Base-by-base conservation (phyloP, 1,139 yeast genomes). In the Geotrichum aggregatum region DNA sequence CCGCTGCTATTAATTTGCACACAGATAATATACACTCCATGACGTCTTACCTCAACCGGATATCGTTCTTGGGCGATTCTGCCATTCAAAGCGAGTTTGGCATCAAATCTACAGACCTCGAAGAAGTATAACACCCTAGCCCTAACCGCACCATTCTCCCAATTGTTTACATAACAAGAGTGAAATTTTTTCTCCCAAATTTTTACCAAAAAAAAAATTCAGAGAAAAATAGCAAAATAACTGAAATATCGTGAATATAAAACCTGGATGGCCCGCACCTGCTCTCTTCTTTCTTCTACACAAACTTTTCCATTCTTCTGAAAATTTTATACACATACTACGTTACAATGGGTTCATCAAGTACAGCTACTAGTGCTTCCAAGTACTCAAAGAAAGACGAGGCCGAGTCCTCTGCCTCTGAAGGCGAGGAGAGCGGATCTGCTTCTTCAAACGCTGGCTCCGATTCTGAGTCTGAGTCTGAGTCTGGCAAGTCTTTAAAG, bases 321-420 rank as follows among this genome's bases (percentile, higher is more conserved):
- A 46, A 22, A n/a, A 33, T 28, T 40, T 46, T 16, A 31, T 14
- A 33, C 22, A 28, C 21, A 31, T 41, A 21, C 30, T 34, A 22
- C 26, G n/a, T 21, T 7, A 36, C 50, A 40, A 49, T 44, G 50
- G 59, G 61, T 24, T 55, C 60, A 34, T 56, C 58, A 49, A 57
- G 59, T 48, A 64, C 59, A 39, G 60, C 58, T 52, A n/a, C n/a
- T n/a, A n/a, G n/a, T n/a, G 59, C 60, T 55, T 62, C 61, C 62
- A 63, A 57, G 57, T 59, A 46, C 49, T 57, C 33, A 50, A 59
- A 56, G 58, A 62, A 66, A 49, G 60, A 58, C 26, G 56, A 56
- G 36, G 50, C 62, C 28, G 65, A 70, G 31, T 66, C 62, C 38
- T 68, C 74, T 42, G 66, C 61, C 47, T 64, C 69, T 43, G 64